A percentile compares a stretch with the other conserved stretches of the same genome.
Evolutionary conservation across 768 basidiomycete species (phyloP).

Genomic region (Mycena leptocephala): DNA sequence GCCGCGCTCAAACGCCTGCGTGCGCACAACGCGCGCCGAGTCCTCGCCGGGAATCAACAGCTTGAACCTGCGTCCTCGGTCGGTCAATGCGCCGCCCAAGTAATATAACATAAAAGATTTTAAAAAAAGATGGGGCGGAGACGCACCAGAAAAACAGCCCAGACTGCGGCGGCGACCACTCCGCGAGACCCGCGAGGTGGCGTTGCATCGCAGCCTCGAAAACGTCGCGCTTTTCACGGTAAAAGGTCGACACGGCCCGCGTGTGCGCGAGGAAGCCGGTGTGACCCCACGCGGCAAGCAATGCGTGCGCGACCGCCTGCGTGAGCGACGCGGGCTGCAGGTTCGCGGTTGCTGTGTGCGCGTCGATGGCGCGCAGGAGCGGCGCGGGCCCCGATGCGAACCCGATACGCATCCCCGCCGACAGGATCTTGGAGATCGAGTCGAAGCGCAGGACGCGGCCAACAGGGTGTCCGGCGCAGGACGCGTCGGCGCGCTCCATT

Average conservation of each 20-base stretch:
- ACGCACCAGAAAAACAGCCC: conserved; percentile 93
- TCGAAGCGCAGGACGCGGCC: conserved; percentile 93
- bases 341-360: conserved; percentile 77
- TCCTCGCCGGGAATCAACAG: conserved; percentile 72
- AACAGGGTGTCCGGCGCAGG: conserved; percentile 56
- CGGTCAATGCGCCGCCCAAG: no score
- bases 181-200: conserved; percentile 83
- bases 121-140: no score
- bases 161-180: conserved; percentile 80
- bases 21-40: conserved; percentile 80
- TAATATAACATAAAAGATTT: no score
- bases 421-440: conserved; percentile 89
- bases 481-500: conserved; percentile 76
- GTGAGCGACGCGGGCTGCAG: conserved; percentile 78
- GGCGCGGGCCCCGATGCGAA: conserved; percentile 84
- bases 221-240: conserved; percentile 79
- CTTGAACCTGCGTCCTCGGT: conserved; percentile 86
- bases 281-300: conserved; percentile 83
- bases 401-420: conserved; percentile 85
- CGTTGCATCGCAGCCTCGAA: conserved; percentile 85
- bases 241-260: conserved; percentile 79
- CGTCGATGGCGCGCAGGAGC: conserved; percentile 73
- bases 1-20: conserved; percentile 83
- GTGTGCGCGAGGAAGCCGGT: conserved; percentile 83
- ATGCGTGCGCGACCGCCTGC: conserved; percentile 72